Evolutionary conservation across 2,329 filamentous ascomycete species (phyloP), one percentile per base, ranked within the genome.

Genomic region (Magnaporthiopsis incrustans): DNA sequence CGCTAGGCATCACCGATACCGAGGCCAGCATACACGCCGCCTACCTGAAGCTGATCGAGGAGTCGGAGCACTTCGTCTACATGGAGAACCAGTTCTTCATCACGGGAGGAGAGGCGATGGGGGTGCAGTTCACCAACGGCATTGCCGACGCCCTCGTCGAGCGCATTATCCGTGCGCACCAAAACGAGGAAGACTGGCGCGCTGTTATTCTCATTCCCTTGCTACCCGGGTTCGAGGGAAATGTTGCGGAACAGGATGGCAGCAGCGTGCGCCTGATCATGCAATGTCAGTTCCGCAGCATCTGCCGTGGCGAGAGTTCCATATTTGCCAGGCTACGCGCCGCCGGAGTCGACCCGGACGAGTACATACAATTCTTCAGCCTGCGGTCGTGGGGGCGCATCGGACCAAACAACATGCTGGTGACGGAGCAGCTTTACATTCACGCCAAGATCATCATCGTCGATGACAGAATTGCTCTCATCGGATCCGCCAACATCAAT

Each of bases 1-100:
- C 94, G 1, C 83, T 97, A 2, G 95, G 95, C 22, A 92, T 92
- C 18, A 89, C 92, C 64, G 85, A 92, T 65, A 90, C 89, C 0
- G 95, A 99, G 74, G 89, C 93, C 75, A 98, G 94, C 73, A 98
- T 99, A 73, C 93, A 96, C 82, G 95, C 89, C 67, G 94, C 95
- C 4, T 98, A 98, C 72, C 85, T 96, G 69, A 95, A 96, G 74
- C 87, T 96, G 80, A 99, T 99, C 69, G 89, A 95, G 68, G 89
- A 94, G 68, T 97, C 92, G 1, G 92, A 99, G 60, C 95, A 98
- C 74, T 97, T 97, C 71, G 91, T 98, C 62, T 98, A 99, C 76
- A 97, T 98, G 68, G 95, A 99, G 75, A 99, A 99, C 73, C 95
- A 99, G 73, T 99, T 98, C 77, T 99, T 96, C 79, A 90, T 99